These are phyloP conservation scores for Annona cherimola DNA, from an alignment of 164 flowering plant genomes.

Conservation along the genomic window DNA sequence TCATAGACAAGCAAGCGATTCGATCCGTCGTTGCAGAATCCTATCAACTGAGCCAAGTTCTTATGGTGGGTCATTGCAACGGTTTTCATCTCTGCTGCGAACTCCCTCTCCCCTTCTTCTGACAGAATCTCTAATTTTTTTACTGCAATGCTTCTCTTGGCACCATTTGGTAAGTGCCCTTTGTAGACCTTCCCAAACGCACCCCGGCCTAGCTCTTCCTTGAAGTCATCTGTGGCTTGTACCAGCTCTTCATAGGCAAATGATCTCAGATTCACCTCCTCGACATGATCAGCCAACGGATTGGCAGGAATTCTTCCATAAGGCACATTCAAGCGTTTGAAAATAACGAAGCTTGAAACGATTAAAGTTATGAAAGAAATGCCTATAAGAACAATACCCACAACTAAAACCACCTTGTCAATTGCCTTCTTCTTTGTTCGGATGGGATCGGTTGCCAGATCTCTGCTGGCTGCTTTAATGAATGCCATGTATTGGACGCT, in stretches of 20 bases:
- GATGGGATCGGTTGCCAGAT: neutral
- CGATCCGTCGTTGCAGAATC: conserved; percentile 14
- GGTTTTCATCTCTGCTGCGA: conserved; percentile 15
- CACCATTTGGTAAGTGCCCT: conserved; percentile 4
- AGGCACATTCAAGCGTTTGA: neutral
- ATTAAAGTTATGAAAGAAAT: conserved; percentile 7
- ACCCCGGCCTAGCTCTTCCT: conserved; percentile 21
- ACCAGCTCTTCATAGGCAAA: conserved; percentile 17
- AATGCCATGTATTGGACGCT: neutral
- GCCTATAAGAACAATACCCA: conserved; percentile 6
- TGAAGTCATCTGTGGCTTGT: conserved; percentile 18
- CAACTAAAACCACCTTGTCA: neutral
- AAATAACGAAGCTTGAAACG: conserved; percentile 1
- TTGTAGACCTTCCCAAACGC: conserved; percentile 19
- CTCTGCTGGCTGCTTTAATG: neutral
- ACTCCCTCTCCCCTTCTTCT: conserved; percentile 22
- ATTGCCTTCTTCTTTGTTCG: neutral
- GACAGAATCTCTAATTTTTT: conserved; percentile 15
- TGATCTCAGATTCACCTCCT: conserved; percentile 12
- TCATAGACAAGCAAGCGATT: conserved; percentile 26
- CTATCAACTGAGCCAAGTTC: conserved; percentile 20
- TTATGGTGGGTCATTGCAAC: conserved; percentile 25
- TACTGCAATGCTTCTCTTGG: conserved; percentile 10
- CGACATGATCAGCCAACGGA: neutral
- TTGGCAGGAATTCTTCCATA: neutral